Evolutionary conservation across 805 yeast species (phyloP), one percentile per base, ranked within the genome.

Genomic region (Kluyveromyces wickerhamii): DNA sequence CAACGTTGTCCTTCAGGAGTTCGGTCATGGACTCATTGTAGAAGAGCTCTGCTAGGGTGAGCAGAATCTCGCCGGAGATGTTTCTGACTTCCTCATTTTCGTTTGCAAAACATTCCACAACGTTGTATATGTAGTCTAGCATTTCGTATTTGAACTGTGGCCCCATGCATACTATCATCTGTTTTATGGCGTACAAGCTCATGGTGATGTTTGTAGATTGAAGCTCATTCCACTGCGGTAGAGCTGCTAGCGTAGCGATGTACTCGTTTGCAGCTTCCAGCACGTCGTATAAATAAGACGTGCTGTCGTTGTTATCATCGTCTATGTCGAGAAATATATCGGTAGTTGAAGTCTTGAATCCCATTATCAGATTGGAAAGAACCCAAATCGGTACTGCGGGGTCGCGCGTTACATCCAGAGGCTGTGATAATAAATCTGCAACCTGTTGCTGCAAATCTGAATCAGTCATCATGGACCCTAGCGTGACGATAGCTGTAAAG

Each of bases 61-160:
- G 38, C 3, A 75, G 59, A 1, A 85, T 73, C 1, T 51, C 41
- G 42, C 72, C 71, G 23, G 95, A 73, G 48, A 64, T 69, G 38
- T 65, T 40, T 42, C 79, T 52, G 6, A 73, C 54, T 40, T 55
- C 27, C 20, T 66, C 54, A 43, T 72, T 58, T 12, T 69, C 41
- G 5, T 77, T 74, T 0, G 94, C 86, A 23, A 89, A 59, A 25
- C 76, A 70, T 33, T 84, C 87, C 17, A 88, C 66, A 1, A 87
- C 67, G 0, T 89, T 81, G 45, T 76, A 84, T 6, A 92, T 53
- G 37, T 71, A 67, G 41, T 85, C 94, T 41, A 84, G 72, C 21
- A 89, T 56, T 38, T 80, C 81, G 12, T 64, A 63, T 26, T 67
- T 47, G 46, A 77, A 74, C 1, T 61, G 67, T 1, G 43, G 34